phyloP scores from a whole-genome alignment of 495 filamentous ascomycete genomes.

The Ramalina peruviana region DNA sequence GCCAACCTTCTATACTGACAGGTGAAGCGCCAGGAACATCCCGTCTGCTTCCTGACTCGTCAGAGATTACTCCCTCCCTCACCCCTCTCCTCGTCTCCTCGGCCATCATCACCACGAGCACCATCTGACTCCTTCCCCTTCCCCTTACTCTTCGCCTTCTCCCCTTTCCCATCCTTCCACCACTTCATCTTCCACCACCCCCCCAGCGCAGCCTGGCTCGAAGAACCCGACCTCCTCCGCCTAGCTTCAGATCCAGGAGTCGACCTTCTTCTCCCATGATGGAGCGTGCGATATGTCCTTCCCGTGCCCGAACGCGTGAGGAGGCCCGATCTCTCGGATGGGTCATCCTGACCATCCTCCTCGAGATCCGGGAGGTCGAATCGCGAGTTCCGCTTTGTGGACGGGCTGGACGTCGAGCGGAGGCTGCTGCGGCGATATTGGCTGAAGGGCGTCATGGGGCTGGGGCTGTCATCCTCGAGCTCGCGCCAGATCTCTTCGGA shows the following conservation, averaged over 20 bases:
- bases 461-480: constrained; percentile 43
- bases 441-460: constrained; percentile 1
- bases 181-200: constrained; percentile 28
- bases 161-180: constrained; percentile 17
- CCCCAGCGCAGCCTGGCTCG: constrained; percentile 17
- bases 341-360: constrained; percentile 2
- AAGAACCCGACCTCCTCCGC: not conserved
- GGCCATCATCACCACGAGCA: not conserved
- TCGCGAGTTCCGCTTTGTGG: constrained; percentile 2
- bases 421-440: constrained; percentile 16
- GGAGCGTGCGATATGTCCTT: constrained; percentile 12
- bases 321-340: constrained; percentile 8
- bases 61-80: not conserved
- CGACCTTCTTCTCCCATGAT: constrained; percentile 8
- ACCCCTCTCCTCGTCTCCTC: not conserved
- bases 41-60: constrained; percentile 6
- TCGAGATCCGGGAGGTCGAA: constrained; percentile 7
- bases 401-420: constrained; percentile 2
- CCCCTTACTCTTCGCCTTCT: not conserved
- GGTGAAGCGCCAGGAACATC: not conserved
- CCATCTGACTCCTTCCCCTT: not conserved
- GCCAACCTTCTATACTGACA: too few species aligned
- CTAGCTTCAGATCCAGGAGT: constrained; percentile 6
- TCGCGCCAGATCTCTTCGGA: constrained; percentile 54
- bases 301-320: constrained; percentile 7